phyloP scores from a whole-genome alignment of 2,329 filamentous ascomycete species.

The Arachnomyces sp. region DNA sequence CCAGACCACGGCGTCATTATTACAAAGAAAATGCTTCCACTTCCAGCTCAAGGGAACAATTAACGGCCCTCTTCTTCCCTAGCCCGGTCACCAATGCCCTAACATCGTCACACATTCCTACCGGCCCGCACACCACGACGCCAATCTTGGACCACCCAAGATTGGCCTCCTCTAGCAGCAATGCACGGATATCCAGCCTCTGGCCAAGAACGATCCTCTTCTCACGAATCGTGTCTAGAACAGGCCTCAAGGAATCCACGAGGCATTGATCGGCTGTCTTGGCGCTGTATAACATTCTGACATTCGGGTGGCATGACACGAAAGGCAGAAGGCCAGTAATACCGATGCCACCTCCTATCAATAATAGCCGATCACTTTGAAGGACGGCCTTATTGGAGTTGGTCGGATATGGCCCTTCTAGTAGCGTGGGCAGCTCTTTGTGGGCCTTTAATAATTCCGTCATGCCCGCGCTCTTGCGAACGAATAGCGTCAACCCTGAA shows the following conservation, averaged over 20 bases:
- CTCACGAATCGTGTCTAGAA: slow-evolving; percentile 21
- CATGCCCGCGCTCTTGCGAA: slow-evolving; percentile 30
- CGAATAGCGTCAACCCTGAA: slow-evolving; percentile 31
- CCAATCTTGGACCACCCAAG: slow-evolving; percentile 24
- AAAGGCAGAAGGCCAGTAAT: slow-evolving; percentile 40
- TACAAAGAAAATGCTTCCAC: slow-evolving; percentile 22
- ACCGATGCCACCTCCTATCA: slow-evolving; percentile 43
- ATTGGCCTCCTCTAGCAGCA: slow-evolving; percentile 25
- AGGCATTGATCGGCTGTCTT: slow-evolving; percentile 20
- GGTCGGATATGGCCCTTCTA: slow-evolving; percentile 36
- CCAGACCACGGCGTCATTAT: no score
- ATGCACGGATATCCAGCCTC: slow-evolving; percentile 24
- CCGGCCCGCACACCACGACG: slow-evolving; percentile 38
- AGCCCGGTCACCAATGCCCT: slow-evolving; percentile 22
- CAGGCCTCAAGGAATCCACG: slow-evolving; percentile 21
- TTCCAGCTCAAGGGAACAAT: slow-evolving; percentile 18
- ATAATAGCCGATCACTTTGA: slow-evolving; percentile 31
- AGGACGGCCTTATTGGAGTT: slow-evolving; percentile 19
- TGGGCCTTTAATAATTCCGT: slow-evolving; percentile 25
- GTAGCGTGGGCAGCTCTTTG: slow-evolving; percentile 26
- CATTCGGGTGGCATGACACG: slow-evolving; percentile 22
- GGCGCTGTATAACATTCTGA: slow-evolving; percentile 34
- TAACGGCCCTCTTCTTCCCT: slow-evolving; percentile 8
- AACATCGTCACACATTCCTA: slow-evolving; percentile 35
- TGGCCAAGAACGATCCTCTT: slow-evolving; percentile 29